Conservation (phyloP, 345 rosid species). For the Arabidopsis suecica region DNA sequence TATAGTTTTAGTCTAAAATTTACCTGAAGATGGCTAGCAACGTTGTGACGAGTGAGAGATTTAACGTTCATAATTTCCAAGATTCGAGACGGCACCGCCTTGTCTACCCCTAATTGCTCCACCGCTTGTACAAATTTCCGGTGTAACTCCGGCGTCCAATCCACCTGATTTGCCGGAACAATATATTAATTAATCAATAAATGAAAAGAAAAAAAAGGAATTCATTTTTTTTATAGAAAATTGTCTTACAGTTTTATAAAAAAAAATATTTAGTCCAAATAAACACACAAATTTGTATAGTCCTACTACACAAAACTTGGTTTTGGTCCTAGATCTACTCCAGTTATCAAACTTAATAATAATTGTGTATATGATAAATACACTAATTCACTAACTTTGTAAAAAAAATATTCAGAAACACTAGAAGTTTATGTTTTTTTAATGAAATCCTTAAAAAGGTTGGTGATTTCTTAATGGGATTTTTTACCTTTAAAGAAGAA, state of each 20-base stretch:
- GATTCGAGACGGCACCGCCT: constrained; percentile 96
- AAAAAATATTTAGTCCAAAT: background rate
- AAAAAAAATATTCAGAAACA: background rate
- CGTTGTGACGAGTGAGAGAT: constrained; percentile 94
- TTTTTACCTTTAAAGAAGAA: background rate
- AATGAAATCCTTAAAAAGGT: background rate
- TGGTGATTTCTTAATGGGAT: background rate
- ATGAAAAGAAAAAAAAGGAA: background rate
- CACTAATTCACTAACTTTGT: background rate
- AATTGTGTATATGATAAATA: background rate
- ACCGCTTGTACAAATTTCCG: constrained; percentile 93
- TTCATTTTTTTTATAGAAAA: background rate
- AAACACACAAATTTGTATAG: background rate
- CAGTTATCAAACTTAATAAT: background rate
- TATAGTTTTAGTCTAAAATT: background rate
- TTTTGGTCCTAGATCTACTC: background rate
- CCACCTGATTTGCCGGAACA: constrained; percentile 62
- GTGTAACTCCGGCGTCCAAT: constrained; percentile 97
- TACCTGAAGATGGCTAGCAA: constrained; percentile 95
- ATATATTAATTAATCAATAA: background rate
- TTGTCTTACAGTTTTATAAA: background rate
- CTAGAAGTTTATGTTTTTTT: background rate
- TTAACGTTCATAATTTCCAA: constrained; percentile 89
- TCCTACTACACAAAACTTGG: background rate
- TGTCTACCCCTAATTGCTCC: constrained; percentile 93